These are phyloP conservation scores for Leucoagaricus sp. DNA, from an alignment of 1,284 basidiomycete species.

Conservation along the genomic window DNA sequence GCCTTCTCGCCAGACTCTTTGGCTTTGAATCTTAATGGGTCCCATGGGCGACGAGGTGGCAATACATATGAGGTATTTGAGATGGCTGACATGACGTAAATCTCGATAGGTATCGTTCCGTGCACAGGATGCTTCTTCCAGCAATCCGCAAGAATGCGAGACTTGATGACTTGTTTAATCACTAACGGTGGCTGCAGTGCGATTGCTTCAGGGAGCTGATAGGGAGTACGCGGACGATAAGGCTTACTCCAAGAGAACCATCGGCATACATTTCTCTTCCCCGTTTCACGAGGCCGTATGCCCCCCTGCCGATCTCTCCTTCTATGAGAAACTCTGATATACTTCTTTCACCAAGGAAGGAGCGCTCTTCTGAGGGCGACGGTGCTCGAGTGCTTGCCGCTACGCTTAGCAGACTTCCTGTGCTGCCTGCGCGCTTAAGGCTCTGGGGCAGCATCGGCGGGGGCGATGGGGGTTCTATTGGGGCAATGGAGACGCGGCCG, in stretches of 20 bases:
- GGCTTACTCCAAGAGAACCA: slow-evolving; percentile 79
- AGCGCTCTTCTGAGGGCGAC: slow-evolving; percentile 53
- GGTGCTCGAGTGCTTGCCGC: slow-evolving; percentile 63
- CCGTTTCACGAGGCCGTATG: slow-evolving; percentile 94
- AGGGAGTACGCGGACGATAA: slow-evolving; percentile 15
- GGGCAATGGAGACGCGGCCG: slow-evolving; percentile 73
- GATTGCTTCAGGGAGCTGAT: slow-evolving; percentile 17
- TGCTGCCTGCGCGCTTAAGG: slow-evolving; percentile 60
- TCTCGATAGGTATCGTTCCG: slow-evolving; percentile 98
- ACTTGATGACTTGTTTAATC: slow-evolving; percentile 99
- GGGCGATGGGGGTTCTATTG: slow-evolving; percentile 66
- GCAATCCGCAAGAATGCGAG: slow-evolving; percentile 96
- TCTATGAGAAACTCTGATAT: slow-evolving; percentile 84
- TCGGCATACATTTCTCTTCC: slow-evolving; percentile 78
- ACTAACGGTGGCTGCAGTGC: slow-evolving; percentile 67
- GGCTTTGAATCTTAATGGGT: slow-evolving; percentile 55
- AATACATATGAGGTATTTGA: slow-evolving; percentile 77
- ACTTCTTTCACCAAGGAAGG: slow-evolving; percentile 58
- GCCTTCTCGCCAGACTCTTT: slow-evolving; percentile 16
- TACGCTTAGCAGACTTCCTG: slow-evolving; percentile 60
- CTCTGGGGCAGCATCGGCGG: slow-evolving; percentile 58
- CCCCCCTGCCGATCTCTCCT: slow-evolving; percentile 91
- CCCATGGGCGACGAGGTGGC: slow-evolving; percentile 77
- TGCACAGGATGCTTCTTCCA: slow-evolving; percentile 97
- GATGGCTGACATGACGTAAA: slow-evolving; percentile 94